Conservation (phyloP, 768 basidiomycete genomes). For the Leccinum rimulosum region DNA sequence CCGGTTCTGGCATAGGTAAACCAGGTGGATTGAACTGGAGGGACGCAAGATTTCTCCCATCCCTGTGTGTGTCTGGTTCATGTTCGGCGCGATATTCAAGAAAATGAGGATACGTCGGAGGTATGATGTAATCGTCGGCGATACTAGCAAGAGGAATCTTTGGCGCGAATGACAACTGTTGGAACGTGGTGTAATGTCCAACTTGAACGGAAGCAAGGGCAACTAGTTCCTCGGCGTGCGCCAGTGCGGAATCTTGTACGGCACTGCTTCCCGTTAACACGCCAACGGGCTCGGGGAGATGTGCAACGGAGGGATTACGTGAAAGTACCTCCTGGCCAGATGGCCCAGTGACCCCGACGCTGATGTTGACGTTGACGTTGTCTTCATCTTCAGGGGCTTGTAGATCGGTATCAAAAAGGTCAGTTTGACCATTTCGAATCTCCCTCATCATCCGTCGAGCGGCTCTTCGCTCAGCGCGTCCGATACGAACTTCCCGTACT, state of each 20-base stretch:
- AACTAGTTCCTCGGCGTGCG: constrained; percentile 64
- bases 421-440: constrained; percentile 50
- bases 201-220: constrained; percentile 67
- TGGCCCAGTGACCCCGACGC: constrained; percentile 57
- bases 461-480: constrained; percentile 82
- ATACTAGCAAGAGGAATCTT: constrained; percentile 86
- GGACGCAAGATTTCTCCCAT: constrained; percentile 48
- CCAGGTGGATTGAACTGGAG: constrained; percentile 79
- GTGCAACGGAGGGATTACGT: constrained; percentile 24
- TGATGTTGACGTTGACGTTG: constrained; percentile 58
- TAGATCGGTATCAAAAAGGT: constrained; percentile 43
- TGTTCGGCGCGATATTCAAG: constrained; percentile 62
- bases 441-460: constrained; percentile 79
- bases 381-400: constrained; percentile 48
- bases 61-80: constrained; percentile 54
- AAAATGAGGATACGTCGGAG: constrained; percentile 83
- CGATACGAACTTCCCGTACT: constrained; percentile 91
- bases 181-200: constrained; percentile 89
- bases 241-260: constrained; percentile 34
- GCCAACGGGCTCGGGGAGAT: constrained; percentile 25
- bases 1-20: constrained; percentile 65
- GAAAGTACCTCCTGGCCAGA: constrained; percentile 36
- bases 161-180: constrained; percentile 83
- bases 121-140: constrained; percentile 88
- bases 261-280: constrained; percentile 30